phyloP scores from a whole-genome alignment of 257 asterid species.

The Solanum phureja region DNA sequence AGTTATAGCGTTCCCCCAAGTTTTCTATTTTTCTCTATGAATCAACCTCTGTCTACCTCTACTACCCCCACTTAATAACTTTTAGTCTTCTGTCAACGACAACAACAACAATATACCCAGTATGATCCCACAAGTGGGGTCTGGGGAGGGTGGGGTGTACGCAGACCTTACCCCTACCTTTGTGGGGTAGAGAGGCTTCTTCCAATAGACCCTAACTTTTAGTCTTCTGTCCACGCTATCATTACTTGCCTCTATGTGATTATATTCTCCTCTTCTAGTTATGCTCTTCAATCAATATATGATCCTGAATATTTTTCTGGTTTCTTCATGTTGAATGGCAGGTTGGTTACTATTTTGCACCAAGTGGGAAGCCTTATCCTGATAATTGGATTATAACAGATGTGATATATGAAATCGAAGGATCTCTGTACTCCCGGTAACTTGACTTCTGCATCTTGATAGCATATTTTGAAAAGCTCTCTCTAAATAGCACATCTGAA shows the following conservation, averaged over 20 bases:
- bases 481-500: background rate
- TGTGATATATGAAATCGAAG: constrained; percentile 76
- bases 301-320: constrained; percentile 1
- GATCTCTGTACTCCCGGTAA: constrained; percentile 89
- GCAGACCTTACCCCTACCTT: background rate
- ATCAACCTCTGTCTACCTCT: background rate
- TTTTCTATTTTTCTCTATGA: background rate
- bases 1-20: background rate
- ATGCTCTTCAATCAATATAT: background rate
- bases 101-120: too few relatives aligned
- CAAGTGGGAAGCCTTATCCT: constrained; percentile 99
- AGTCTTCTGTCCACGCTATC: background rate
- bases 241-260: background rate
- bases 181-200: background rate
- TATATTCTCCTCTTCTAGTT: background rate
- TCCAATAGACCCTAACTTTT: background rate
- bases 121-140: background rate
- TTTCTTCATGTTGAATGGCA: constrained; percentile 28
- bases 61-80: background rate
- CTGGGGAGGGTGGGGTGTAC: background rate
- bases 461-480: constrained; percentile 1
- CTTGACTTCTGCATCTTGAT: constrained; percentile 1
- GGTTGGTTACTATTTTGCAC: constrained; percentile 99
- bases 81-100: background rate
- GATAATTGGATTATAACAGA: constrained; percentile 98